Base-by-base conservation (phyloP, 1,284 basidiomycete genomes). In the Fistulina hepatica region DNA sequence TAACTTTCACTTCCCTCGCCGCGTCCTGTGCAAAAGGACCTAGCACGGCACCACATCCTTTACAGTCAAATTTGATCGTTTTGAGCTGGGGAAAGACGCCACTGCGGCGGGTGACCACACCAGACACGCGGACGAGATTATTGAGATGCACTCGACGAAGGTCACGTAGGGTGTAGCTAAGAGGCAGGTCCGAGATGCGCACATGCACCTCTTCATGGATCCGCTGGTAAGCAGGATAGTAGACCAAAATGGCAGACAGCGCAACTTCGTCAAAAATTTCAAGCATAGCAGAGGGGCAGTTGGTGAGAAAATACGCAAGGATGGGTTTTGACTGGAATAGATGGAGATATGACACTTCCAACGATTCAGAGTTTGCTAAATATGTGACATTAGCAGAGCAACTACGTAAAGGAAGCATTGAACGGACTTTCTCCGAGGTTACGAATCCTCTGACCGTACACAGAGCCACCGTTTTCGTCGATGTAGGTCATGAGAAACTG, bases 1-100 rank as follows among this genome's bases (percentile, higher is more conserved):
- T 89, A 56, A 98, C 84, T 62, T 77, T 90, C 48, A 98, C 81
- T 60, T 98, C 95, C 60, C 82, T 83, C 34, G 82, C 85, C 3
- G 90, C 85, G 60, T 98, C 95, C 64, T 99, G 95, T 58, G 89
- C 94, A 67, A 98, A 98, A 0, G 95, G 95, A 10, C 95, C 95
- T 5, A 98, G 70, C 9, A 89, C 78, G 16, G 82, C 83, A 12
- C 84, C 84, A 52, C 95, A 99, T 57, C 92, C 93, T 37, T 70
- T 69, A 59, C 95, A 99, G 61, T 98, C 91, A 52, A 99, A 98
- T 58, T 97, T 97, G 62, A 99, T 93, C 55, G 97, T 97, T 64
- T 99, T 98, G 47, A 99, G 69, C 60, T 99, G 95, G 10, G 95
- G 95, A 63, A 98, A 97, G 8, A 99, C 93, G 16, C 95, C 94